Conservation (phyloP, 345 rosid genomes). For the Melastoma malabathricum region DNA sequence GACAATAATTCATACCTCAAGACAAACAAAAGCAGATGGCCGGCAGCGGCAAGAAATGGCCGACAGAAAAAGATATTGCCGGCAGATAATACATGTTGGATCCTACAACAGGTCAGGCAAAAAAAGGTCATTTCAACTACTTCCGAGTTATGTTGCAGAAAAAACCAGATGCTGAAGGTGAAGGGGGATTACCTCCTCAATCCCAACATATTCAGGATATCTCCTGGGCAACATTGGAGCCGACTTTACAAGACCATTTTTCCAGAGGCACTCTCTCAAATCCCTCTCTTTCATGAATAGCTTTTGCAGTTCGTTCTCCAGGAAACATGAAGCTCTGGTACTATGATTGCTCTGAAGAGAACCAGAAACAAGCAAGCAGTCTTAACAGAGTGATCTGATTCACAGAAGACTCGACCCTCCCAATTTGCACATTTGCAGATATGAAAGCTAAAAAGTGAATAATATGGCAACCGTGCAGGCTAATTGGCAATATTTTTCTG, state of each 20-base stretch:
- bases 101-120: constrained; percentile 41
- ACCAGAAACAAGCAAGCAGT: background rate
- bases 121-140: constrained; percentile 4
- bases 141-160: background rate
- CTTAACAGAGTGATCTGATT: too few relatives aligned
- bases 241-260: constrained; percentile 62
- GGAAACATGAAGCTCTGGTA: constrained; percentile 40
- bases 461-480: too few relatives aligned
- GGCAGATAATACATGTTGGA: constrained; percentile 80
- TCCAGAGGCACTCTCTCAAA: constrained; percentile 83
- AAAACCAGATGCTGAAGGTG: background rate
- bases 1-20: constrained; percentile 51
- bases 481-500: too few relatives aligned
- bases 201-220: constrained; percentile 69
- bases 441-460: too few relatives aligned
- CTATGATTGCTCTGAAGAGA: constrained; percentile 29
- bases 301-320: constrained; percentile 67
- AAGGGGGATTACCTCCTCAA: constrained; percentile 57
- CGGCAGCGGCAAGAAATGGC: constrained; percentile 67
- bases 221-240: constrained; percentile 55
- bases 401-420: too few relatives aligned
- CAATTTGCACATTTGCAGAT: too few relatives aligned
- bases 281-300: constrained; percentile 51
- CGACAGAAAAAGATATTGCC: constrained; percentile 80
- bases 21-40: constrained; percentile 71